Base-by-base conservation (phyloP, 108 stramenopile genomes). In the Cafeteria roenbergensis region DNA sequence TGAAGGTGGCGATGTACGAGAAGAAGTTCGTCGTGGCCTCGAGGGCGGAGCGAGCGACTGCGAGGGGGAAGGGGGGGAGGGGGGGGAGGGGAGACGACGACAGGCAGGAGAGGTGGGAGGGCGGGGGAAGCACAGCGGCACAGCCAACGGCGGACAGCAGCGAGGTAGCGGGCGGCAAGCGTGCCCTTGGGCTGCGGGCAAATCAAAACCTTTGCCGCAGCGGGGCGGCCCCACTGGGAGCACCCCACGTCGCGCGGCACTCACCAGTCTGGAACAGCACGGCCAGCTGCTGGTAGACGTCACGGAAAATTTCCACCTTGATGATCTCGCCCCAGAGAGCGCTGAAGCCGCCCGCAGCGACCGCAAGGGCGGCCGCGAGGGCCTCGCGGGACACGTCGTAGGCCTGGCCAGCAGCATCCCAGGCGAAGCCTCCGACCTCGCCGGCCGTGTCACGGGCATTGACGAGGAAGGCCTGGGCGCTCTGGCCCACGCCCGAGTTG, bases 221-320 rank as follows among this genome's bases (percentile, higher is more conserved):
- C n/a, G n/a, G n/a, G n/a, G n/a, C n/a, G n/a, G n/a, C n/a, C n/a
- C n/a, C n/a, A n/a, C n/a, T n/a, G n/a, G n/a, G n/a, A n/a, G n/a
- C n/a, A n/a, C n/a, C n/a, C n/a, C n/a, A n/a, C n/a, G n/a, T n/a
- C n/a, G n/a, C n/a, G n/a, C n/a, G n/a, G n/a, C n/a, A n/a, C n/a
- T n/a, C n/a, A n/a, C n/a, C n/a, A n/a, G n/a, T n/a, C n/a, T n/a
- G n/a, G n/a, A n/a, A n/a, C n/a, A n/a, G n/a, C n/a, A n/a, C n/a
- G n/a, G n/a, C n/a, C n/a, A n/a, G 20, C 22, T 2, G 22, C 37
- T 61, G 59, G 21, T 2, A 9, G 24, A 61, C 9, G 59, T 61
- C 59, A n/a, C 59, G 59, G 22, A 61, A 24, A 2, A 61, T 22
- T 21, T 61, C 59, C 17, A 61, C 17, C 37, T 61, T 28, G 20